Conservation (phyloP, 202 grass and related monocot genomes). For the Zizania palustris region DNA sequence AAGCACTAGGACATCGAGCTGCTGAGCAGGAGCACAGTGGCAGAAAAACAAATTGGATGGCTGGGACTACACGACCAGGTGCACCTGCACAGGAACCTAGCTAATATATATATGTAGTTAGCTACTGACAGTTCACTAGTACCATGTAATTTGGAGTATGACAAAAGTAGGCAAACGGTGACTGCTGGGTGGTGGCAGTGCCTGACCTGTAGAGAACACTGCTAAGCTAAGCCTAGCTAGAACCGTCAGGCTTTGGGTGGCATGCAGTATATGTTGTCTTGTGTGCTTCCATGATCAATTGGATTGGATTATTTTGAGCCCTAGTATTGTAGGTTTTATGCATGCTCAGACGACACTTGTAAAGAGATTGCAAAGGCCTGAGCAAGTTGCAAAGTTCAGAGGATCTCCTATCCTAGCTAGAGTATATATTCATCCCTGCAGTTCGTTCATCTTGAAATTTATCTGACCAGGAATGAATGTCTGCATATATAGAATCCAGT, state of each 20-base stretch:
- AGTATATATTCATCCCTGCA: neutral
- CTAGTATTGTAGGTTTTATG: neutral
- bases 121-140: neutral
- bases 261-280: neutral
- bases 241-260: neutral
- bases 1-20: neutral
- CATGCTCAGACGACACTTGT: neutral
- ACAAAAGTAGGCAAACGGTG: neutral
- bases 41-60: conserved; percentile 23
- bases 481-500: neutral
- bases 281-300: conserved; percentile 13
- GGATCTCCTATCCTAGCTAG: too few species aligned
- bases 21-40: neutral
- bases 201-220: neutral
- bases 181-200: conserved; percentile 6
- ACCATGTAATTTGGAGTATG: neutral
- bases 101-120: neutral
- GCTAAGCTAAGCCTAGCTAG: conserved; percentile 24
- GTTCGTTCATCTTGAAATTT: neutral
- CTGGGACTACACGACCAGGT: neutral
- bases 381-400: neutral
- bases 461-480: neutral
- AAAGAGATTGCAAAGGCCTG: neutral
- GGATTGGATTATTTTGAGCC: neutral
- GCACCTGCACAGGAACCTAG: conserved; percentile 8